Conservation (phyloP, 768 basidiomycete genomes). For the Phaeolepiota aurea region DNA sequence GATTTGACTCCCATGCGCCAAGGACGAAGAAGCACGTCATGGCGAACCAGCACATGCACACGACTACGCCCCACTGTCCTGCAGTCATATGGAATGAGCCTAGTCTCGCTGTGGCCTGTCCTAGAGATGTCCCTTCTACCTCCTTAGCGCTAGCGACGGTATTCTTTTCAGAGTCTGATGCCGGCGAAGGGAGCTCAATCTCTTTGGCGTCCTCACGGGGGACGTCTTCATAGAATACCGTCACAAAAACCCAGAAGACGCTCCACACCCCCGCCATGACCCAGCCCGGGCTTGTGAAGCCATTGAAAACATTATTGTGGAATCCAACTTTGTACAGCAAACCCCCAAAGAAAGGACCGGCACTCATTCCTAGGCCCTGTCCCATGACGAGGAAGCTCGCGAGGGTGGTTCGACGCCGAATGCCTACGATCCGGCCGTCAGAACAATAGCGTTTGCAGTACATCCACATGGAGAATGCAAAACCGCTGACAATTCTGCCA, state of each 20-base stretch:
- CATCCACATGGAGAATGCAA: constrained; percentile 50
- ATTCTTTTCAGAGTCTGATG: constrained; percentile 29
- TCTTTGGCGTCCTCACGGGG: constrained; percentile 6
- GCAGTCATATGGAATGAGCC: constrained; percentile 8
- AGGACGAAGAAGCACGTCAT: constrained; percentile 58
- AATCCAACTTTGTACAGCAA: constrained; percentile 48
- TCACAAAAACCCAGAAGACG: constrained; percentile 31
- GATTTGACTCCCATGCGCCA: constrained; percentile 53
- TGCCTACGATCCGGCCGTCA: constrained; percentile 51
- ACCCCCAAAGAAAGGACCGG: constrained; percentile 51
- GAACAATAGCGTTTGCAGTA: constrained; percentile 54
- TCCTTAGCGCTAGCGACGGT: background rate
- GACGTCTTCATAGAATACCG: constrained; percentile 23
- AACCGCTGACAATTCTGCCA: constrained; percentile 47
- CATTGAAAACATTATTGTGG: constrained; percentile 42
- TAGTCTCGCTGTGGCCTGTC: background rate
- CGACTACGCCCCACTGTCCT: constrained; percentile 37
- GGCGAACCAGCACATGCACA: constrained; percentile 56
- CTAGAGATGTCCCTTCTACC: background rate
- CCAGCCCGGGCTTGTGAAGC: constrained; percentile 53
- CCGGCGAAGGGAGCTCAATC: constrained; percentile 24
- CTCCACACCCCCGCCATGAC: constrained; percentile 43
- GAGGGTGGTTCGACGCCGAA: constrained; percentile 46
- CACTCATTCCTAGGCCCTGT: constrained; percentile 45
- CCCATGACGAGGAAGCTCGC: constrained; percentile 51